These are phyloP conservation scores for Dactylellina cionopaga DNA, from an alignment of 2,329 filamentous ascomycete species.

Conservation along the genomic window DNA sequence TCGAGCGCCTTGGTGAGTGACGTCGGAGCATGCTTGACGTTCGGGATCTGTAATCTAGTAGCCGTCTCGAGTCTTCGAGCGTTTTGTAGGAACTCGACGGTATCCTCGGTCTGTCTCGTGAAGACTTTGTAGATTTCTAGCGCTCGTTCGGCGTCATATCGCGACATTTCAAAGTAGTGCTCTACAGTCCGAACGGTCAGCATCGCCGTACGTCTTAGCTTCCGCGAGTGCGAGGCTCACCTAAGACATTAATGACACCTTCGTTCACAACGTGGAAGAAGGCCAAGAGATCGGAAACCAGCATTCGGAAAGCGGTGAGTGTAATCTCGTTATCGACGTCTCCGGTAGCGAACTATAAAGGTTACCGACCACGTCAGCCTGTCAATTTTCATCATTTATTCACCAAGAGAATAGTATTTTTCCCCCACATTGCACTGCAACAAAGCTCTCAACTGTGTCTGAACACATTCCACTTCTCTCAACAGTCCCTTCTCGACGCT, in stretches of 20 bases:
- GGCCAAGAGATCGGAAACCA: conserved; percentile 87
- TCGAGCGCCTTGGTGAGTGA: conserved; percentile 89
- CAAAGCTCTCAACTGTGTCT: conserved; percentile 84
- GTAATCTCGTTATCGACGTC: conserved; percentile 95
- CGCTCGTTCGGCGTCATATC: conserved; percentile 88
- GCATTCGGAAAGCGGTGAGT: conserved; percentile 87
- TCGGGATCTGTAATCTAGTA: conserved; percentile 92
- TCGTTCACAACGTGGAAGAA: conserved; percentile 97
- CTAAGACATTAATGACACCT: conserved; percentile 94
- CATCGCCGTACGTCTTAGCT: no score
- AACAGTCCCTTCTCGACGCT: conserved; percentile 91
- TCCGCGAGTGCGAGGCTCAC: conserved; percentile 66
- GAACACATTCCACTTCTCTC: conserved; percentile 88
- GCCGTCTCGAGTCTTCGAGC: conserved; percentile 91
- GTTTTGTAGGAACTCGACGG: conserved; percentile 87
- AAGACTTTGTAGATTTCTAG: conserved; percentile 93
- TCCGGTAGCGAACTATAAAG: conserved; percentile 76
- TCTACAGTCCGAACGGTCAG: conserved; percentile 65
- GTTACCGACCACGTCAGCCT: no score
- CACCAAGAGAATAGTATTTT: no score
- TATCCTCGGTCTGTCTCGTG: conserved; percentile 87
- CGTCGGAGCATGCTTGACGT: conserved; percentile 95
- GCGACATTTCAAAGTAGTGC: conserved; percentile 98
- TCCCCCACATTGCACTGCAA: conserved; percentile 81
- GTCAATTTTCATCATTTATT: no score